Conservation (phyloP, 495 filamentous ascomycete species). For the Lophiotrema nucula region DNA sequence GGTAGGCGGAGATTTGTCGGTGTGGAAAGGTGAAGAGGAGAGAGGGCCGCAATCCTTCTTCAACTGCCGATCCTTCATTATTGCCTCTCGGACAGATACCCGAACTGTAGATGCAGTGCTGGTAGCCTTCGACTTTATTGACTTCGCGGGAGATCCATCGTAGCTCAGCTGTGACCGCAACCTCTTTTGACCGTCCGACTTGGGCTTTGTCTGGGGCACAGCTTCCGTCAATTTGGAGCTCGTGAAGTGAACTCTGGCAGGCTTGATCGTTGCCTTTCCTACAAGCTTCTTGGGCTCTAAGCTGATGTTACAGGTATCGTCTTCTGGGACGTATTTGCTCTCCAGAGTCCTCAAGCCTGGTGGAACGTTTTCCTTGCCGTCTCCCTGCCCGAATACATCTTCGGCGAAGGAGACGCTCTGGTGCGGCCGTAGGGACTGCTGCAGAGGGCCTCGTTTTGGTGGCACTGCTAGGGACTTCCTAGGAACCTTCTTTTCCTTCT, state of each 20-base stretch:
- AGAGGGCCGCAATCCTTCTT: conserved; percentile 6
- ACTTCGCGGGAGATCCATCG: conserved; percentile 28
- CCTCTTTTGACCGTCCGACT: conserved; percentile 22
- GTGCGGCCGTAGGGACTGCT: conserved; percentile 18
- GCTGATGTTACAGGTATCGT: conserved; percentile 3
- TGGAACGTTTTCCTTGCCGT: conserved; percentile 47
- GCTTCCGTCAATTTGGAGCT: conserved; percentile 11
- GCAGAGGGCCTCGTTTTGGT: conserved; percentile 41
- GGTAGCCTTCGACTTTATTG: conserved; percentile 24
- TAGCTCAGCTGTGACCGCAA: conserved; percentile 23
- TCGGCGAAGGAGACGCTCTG: conserved; percentile 23
- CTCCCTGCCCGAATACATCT: conserved; percentile 38
- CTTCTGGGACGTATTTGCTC: not conserved
- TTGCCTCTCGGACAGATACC: not conserved
- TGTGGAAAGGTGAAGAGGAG: conserved; percentile 33
- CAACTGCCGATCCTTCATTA: conserved; percentile 4
- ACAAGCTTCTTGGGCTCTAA: conserved; percentile 11
- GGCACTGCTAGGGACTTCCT: conserved; percentile 41
- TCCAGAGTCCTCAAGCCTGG: conserved; percentile 28
- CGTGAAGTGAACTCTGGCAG: conserved; percentile 28
- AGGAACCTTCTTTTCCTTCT: conserved; percentile 28
- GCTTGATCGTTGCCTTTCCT: conserved; percentile 16
- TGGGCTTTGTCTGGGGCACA: conserved; percentile 11
- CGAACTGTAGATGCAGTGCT: conserved; percentile 5
- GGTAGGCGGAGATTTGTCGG: conserved; percentile 27